These are phyloP conservation scores for Eutypa lata DNA, from an alignment of 2,329 filamentous ascomycete species.

Conservation along the genomic window DNA sequence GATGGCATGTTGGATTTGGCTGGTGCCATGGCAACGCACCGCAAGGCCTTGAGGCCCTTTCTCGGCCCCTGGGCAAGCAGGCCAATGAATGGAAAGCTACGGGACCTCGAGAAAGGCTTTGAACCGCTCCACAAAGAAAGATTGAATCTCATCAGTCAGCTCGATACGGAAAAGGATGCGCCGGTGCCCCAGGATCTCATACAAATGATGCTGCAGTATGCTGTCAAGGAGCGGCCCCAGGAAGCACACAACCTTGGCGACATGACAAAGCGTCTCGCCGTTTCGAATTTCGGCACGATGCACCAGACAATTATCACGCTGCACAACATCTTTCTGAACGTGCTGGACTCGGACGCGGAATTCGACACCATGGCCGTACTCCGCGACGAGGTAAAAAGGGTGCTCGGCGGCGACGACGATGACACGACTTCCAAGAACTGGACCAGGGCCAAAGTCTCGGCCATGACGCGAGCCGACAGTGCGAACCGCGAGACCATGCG, in stretches of 20 bases:
- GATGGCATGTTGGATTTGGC: constrained; percentile 31
- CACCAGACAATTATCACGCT: constrained; percentile 37
- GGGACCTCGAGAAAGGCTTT: constrained; percentile 23
- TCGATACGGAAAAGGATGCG: constrained; percentile 11
- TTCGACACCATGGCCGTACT: constrained; percentile 34
- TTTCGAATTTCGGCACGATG: constrained; percentile 35
- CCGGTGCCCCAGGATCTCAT: constrained; percentile 34
- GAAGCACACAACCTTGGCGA: constrained; percentile 29
- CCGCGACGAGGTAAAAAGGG: constrained; percentile 32
- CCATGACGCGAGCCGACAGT: constrained; percentile 39
- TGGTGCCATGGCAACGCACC: constrained; percentile 27
- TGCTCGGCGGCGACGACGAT: constrained; percentile 25
- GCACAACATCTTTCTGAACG: constrained; percentile 40
- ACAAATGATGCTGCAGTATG: constrained; percentile 40
- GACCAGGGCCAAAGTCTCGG: constrained; percentile 35
- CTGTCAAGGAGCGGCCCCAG: constrained; percentile 32
- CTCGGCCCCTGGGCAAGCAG: constrained; percentile 25
- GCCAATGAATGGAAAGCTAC: constrained; percentile 16
- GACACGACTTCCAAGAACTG: constrained; percentile 22
- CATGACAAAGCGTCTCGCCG: constrained; percentile 29
- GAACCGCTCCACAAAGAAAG: constrained; percentile 20
- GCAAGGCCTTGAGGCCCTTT: constrained; percentile 28
- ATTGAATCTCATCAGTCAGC: constrained; percentile 12
- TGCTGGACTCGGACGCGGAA: constrained; percentile 37
- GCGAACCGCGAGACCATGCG: constrained; percentile 41